These are phyloP conservation scores for Suillus plorans DNA, from an alignment of 768 basidiomycete genomes.

Conservation along the genomic window DNA sequence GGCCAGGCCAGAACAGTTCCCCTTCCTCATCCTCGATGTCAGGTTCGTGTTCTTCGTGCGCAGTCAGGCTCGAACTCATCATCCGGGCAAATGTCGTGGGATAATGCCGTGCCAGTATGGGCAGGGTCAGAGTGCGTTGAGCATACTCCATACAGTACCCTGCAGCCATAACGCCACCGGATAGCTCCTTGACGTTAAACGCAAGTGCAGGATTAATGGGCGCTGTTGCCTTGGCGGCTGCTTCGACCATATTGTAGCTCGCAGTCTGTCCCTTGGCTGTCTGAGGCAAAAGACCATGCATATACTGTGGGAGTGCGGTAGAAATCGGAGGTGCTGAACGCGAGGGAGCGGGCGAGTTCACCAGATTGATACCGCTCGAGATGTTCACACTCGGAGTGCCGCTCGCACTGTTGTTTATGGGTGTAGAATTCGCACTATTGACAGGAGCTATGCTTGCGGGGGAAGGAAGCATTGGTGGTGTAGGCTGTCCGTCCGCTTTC, in stretches of 20 bases:
- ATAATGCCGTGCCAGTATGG: conserved; percentile 67
- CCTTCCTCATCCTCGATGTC: conserved; percentile 86
- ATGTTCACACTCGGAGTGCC: conserved; percentile 50
- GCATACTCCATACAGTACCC: conserved; percentile 44
- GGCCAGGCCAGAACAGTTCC: conserved; percentile 83
- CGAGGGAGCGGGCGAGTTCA: conserved; percentile 21
- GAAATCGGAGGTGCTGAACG: conserved; percentile 28
- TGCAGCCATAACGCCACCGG: conserved; percentile 42
- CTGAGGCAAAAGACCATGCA: conserved; percentile 29
- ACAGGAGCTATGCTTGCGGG: conserved; percentile 67
- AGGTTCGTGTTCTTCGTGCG: conserved; percentile 73
- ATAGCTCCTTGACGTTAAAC: conserved; percentile 28
- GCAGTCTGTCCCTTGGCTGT: conserved; percentile 29
- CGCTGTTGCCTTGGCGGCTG: conserved; percentile 30
- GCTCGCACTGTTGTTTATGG: conserved; percentile 54
- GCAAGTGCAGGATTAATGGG: conserved; percentile 28
- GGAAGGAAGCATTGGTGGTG: conserved; percentile 78
- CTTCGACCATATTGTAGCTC: conserved; percentile 27
- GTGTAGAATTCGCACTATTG: conserved; percentile 77
- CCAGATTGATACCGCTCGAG: conserved; percentile 21
- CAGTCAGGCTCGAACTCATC: conserved; percentile 59
- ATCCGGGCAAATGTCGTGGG: conserved; percentile 76
- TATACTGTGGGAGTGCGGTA: conserved; percentile 42
- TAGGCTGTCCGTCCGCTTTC: conserved; percentile 38
- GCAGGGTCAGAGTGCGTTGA: conserved; percentile 59